A percentile compares a stretch with the other conserved stretches of the same genome.
phyloP scores from a whole-genome alignment of 2,329 filamentous ascomycete species.

The Ceratocystis cacaofunesta region DNA sequence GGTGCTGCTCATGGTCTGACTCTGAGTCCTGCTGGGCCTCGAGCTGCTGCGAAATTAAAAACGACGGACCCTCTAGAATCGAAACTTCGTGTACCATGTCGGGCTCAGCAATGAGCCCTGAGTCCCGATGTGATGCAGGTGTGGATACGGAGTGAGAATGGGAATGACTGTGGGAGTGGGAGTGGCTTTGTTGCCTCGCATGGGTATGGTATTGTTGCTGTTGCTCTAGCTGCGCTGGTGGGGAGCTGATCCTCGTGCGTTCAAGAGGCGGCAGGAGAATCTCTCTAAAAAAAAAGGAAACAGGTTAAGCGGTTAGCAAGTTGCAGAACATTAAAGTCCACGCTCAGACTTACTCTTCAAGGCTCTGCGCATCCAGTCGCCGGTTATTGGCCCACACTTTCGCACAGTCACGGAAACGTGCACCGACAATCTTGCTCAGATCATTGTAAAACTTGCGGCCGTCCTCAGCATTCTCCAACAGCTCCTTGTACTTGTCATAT shows the following conservation, averaged over 20 bases:
- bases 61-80: constrained; percentile 18
- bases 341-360: constrained; percentile 52
- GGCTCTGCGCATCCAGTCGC: constrained; percentile 60
- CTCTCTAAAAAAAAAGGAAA: constrained; percentile 24
- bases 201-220: constrained; percentile 27
- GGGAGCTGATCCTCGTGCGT: constrained; percentile 7
- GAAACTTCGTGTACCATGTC: constrained; percentile 15
- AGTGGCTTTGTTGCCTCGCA: constrained; percentile 18
- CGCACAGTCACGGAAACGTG: constrained; percentile 62
- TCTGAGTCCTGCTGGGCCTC: background rate
- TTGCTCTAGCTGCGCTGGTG: constrained; percentile 20
- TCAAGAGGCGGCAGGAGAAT: constrained; percentile 36
- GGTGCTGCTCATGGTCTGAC: constrained; percentile 14
- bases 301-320: constrained; percentile 16
- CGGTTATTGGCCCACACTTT: constrained; percentile 67
- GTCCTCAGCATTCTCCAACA: constrained; percentile 78
- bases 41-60: constrained; percentile 12
- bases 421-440: constrained; percentile 68
- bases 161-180: constrained; percentile 16
- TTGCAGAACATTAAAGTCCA: background rate
- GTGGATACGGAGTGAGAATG: constrained; percentile 6
- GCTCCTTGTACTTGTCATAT: constrained; percentile 92
- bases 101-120: constrained; percentile 2
- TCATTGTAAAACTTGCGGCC: constrained; percentile 97
- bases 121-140: constrained; percentile 11